Evolutionary conservation across 345 rosid species (phyloP), one percentile per base, ranked within the genome.

Genomic region (Pistacia integerrima): DNA sequence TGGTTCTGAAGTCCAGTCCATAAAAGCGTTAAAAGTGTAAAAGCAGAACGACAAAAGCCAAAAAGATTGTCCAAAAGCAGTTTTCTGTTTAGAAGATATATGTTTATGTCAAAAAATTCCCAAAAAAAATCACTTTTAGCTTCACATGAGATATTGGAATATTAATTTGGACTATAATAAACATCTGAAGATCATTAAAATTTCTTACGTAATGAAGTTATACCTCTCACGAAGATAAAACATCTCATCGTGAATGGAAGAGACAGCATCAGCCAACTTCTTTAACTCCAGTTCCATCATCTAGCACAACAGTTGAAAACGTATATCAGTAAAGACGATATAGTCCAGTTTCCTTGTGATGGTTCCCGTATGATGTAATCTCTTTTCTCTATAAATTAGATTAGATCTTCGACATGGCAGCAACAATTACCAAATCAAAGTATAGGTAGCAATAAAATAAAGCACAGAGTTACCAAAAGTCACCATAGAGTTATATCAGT

Each of bases 161-260:
- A 11, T 22, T 57, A 57, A 38, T 57, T 56, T 38, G 14, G 52
- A 58, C 9, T n/a, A 41, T 36, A 38, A 38, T 17, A 68, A 13
- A 36, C 49, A 70, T 18, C 64, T n/a, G 17, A 20, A 11, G 11
- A 22, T 71, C 41, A 58, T 58, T 13, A 71, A 4, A 30, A 62
- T 28, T 8, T 30, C 44, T 69, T n/a, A 30, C 41, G 7, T 18
- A 30, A 28, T 44, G 55, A 51, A 61, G 14, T 33, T 16, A 30
- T 88, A 94, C 98, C 98, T 92, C 63, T 85, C 93, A 41, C 94
- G 93, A 71, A 92, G 97, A 81, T 83, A 81, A 65, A 90, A 89
- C 87, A 94, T 94, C 86, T 92, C 98, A 0, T 92, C 94, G 14
- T 89, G 94, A 81, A 94, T 88, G 79, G 90, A 76, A n/a, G 69